Evolutionary conservation across 345 rosid genomes (phyloP), one percentile per base, ranked within the genome.

Genomic region (Xanthoceras sorbifolium): DNA sequence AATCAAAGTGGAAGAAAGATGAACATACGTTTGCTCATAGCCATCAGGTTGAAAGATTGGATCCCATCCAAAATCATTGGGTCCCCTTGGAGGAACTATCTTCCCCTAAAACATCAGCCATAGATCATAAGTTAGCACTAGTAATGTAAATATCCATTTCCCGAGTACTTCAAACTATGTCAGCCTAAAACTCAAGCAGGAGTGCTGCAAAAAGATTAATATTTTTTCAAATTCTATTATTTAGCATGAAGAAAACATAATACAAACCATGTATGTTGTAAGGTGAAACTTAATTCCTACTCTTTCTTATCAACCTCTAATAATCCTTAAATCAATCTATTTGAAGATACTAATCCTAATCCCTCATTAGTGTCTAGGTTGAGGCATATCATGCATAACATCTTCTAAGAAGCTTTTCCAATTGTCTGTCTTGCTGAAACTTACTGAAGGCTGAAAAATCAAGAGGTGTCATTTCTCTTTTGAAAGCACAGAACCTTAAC

Each of bases 51-150:
- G 88, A 81, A 94, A 96, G 76, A 96, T 81, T 54, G 98, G 97
- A 87, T 92, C 99, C 99, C 98, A 96, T 79, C 98, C 99, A 74
- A 96, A 94, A 83, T 91, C 95, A 66, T 75, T 86, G 9, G 95
- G 94, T 77, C 99, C 99, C 81, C 91, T 89, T 25, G 99, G 84
- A 73, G 88, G 82, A 78, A 96, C 97, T 82, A 96, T 91, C 82
- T 84, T 92, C 31, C 99, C 99, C 99, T 96, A 77, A 60, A 72
- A 66, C n/a, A 77, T 71, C 84, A 82, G 70, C 76, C 84, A 82
- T 34, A 84, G 26, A 36, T 25, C 44, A 68, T 44, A 57, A 28
- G 20, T 29, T 67, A 72, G 22, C 22, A 15, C 40, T 25, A 44
- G 44, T 26, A 25, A 60, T 11, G 40, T 40, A 34, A 75, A 52